Evolutionary conservation across 2,329 filamentous ascomycete genomes (phyloP).

Genomic region (Cyphellophora europaea): DNA sequence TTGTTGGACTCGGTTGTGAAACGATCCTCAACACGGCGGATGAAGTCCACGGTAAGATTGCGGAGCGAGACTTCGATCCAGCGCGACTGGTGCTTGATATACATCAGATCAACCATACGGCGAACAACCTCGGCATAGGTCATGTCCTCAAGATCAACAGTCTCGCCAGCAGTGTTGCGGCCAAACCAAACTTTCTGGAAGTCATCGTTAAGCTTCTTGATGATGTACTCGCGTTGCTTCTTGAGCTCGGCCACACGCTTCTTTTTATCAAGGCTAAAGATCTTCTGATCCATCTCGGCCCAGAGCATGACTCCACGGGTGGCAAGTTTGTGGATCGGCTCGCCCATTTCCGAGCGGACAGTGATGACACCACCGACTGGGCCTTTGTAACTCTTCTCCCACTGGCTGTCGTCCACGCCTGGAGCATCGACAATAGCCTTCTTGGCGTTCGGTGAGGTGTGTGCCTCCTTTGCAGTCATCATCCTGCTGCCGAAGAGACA

Average conservation of each 20-base stretch:
- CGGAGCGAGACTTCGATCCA: slow-evolving; percentile 86
- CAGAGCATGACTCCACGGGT: slow-evolving; percentile 94
- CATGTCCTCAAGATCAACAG: slow-evolving; percentile 90
- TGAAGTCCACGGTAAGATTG: slow-evolving; percentile 84
- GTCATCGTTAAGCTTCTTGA: slow-evolving; percentile 90
- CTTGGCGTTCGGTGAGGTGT: slow-evolving; percentile 80
- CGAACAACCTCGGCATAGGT: slow-evolving; percentile 82
- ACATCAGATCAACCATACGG: slow-evolving; percentile 82
- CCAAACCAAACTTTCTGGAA: slow-evolving; percentile 98
- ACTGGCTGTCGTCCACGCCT: slow-evolving; percentile 71
- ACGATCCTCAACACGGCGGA: slow-evolving; percentile 91
- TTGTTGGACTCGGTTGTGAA: slow-evolving; percentile 67
- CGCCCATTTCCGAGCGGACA: slow-evolving; percentile 96
- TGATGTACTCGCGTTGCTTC: slow-evolving; percentile 83
- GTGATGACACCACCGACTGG: slow-evolving; percentile 90
- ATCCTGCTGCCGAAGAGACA: slow-evolving; percentile 84
- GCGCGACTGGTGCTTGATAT: slow-evolving; percentile 78
- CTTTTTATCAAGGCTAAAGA: slow-evolving; percentile 91
- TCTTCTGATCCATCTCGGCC: slow-evolving; percentile 98
- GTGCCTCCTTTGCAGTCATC: slow-evolving; percentile 89
- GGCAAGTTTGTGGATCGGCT: slow-evolving; percentile 97
- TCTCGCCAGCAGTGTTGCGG: slow-evolving; percentile 67
- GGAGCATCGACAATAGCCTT: slow-evolving; percentile 80
- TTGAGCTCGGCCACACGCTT: slow-evolving; percentile 81
- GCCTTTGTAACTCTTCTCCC: slow-evolving; percentile 91